Conservation (phyloP, 257 asterid species). For the Vinca minor region DNA sequence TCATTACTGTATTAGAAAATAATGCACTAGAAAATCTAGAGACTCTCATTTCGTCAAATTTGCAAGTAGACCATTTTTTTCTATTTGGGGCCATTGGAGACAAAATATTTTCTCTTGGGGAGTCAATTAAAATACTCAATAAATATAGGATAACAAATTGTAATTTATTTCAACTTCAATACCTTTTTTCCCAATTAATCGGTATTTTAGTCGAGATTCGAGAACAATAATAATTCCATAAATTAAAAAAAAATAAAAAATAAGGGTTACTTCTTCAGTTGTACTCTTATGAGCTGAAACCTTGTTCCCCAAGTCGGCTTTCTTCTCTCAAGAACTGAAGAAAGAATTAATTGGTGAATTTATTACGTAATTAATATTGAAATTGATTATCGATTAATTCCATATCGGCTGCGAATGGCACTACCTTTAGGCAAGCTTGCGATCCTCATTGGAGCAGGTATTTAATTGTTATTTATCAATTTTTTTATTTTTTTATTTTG, state of each 20-base stretch:
- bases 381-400: slow-evolving; percentile 16
- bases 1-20: too few relatives aligned
- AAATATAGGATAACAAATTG: too few relatives aligned
- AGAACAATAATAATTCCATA: too few relatives aligned
- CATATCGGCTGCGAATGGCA: slow-evolving; percentile 51
- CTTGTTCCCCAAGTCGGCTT: slow-evolving; percentile 9
- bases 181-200: not conserved
- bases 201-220: not conserved
- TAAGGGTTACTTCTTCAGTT: not conserved
- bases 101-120: too few relatives aligned
- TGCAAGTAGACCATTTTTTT: too few relatives aligned
- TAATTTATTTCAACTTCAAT: too few relatives aligned
- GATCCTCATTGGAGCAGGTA: slow-evolving; percentile 83
- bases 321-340: not conserved
- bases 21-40: too few relatives aligned
- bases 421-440: slow-evolving; percentile 81
- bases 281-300: not conserved
- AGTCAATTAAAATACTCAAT: too few relatives aligned
- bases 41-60: too few relatives aligned
- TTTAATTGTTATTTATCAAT: not conserved
- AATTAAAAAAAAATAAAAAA: not conserved
- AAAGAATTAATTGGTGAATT: slow-evolving; percentile 5
- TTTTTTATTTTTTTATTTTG: not conserved
- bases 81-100: too few relatives aligned
- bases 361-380: not conserved